phyloP scores from a whole-genome alignment of 2,329 filamentous ascomycete genomes.

The Aspergillus chevalieri region DNA sequence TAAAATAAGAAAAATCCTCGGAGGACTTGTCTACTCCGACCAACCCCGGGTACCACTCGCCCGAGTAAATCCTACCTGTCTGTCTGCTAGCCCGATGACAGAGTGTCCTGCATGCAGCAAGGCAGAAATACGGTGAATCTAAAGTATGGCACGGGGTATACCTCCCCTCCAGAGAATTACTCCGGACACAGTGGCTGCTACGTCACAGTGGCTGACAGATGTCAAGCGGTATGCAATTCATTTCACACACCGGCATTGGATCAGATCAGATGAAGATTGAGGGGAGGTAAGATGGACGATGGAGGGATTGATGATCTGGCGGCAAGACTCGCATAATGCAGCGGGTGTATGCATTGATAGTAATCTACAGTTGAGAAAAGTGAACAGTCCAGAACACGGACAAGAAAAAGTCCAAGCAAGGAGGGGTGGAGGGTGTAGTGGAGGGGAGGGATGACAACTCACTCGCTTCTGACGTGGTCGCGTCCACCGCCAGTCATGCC shows the following conservation, averaged over 20 bases:
- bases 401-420: not conserved
- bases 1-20: too few species aligned
- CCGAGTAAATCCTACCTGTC: not conserved
- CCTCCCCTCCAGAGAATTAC: too few species aligned
- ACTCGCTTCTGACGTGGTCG: slow-evolving; percentile 14
- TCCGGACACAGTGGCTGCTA: too few species aligned
- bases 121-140: too few species aligned
- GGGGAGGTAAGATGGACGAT: too few species aligned
- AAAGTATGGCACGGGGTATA: too few species aligned
- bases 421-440: not conserved
- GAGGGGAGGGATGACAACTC: not conserved
- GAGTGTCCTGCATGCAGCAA: not conserved
- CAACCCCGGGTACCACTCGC: not conserved
- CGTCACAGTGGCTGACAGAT: too few species aligned
- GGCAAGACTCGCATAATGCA: not conserved
- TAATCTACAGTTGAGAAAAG: not conserved
- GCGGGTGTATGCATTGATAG: not conserved
- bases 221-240: too few species aligned
- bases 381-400: too few species aligned
- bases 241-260: too few species aligned
- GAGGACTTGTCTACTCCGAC: too few species aligned
- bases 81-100: not conserved
- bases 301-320: not conserved
- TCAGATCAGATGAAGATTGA: too few species aligned
- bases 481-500: slow-evolving; percentile 17